Base-by-base conservation (phyloP, 345 rosid genomes). In the Citrus unshiu region DNA sequence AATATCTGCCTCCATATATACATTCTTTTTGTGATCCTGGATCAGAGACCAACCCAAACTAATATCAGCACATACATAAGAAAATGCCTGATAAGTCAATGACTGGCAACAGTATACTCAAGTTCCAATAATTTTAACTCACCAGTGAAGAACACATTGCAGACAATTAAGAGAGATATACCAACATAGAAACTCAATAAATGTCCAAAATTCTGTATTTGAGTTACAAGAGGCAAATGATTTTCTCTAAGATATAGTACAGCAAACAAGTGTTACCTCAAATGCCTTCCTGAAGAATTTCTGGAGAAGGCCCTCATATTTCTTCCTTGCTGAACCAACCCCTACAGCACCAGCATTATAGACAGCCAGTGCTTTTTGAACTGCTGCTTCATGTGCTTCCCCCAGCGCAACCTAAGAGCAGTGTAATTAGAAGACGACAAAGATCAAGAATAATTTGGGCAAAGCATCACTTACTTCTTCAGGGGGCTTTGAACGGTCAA, bases 301-400 rank as follows among this genome's bases (percentile, higher is more conserved):
- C 46, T 91, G 97, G 64, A 97, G 93, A 80, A 86, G 97, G 81
- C 79, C 97, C 86, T 97, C 99, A 3, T 88, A 88, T 84, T 91
- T 97, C 86, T 92, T 97, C 78, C 94, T 86, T 61, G 88, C 90
- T 69, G 83, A 63, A 77, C 98, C 99, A 89, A 77, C 83, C 69
- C 98, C 99, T 32, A 97, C 98, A 81, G 98, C 99, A 83, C 66
- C 83, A 60, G 93, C 84, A 83, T 87, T 93, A 82, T 85, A 97
- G 66, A 79, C 87, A 27, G 90, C 92, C 77, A 92, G 49, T 30
- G 99, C 87, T 68, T 83, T 94, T 71, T 86, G 91, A 72, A 90
- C 90, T 64, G 98, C 98, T 81, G 83, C 95, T 84, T 97, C 99
- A 76, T 94, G 94, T 29, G 93, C 95, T 87, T 97, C 98, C 85